These are phyloP conservation scores for Barnettozyma salicaria DNA, from an alignment of 805 yeast genomes.

Conservation along the genomic window DNA sequence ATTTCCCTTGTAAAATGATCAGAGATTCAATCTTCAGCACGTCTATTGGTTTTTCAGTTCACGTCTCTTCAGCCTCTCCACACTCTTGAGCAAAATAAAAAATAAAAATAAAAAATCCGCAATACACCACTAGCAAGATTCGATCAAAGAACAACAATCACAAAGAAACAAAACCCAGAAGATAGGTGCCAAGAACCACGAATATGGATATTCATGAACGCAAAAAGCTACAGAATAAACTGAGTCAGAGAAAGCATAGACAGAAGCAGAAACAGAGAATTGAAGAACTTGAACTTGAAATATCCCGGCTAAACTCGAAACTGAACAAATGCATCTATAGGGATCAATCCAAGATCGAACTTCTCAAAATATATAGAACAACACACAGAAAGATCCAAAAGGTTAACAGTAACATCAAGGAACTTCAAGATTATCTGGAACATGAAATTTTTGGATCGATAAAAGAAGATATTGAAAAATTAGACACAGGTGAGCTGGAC, in stretches of 20 bases:
- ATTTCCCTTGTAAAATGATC: too few species aligned
- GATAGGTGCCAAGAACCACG: too few species aligned
- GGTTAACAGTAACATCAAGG: constrained; percentile 4
- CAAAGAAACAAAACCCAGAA: neutral
- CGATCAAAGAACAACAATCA: too few species aligned
- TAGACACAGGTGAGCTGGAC: constrained; percentile 1
- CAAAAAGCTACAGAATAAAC: constrained; percentile 12
- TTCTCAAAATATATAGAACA: constrained; percentile 7
- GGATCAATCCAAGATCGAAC: constrained; percentile 8
- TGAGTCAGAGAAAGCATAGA: constrained; percentile 14
- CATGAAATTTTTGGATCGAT: constrained; percentile 6
- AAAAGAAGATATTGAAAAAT: neutral
- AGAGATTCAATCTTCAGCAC: too few species aligned
- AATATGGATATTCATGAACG: constrained; percentile 10
- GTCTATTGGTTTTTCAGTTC: too few species aligned
- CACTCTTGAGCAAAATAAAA: too few species aligned
- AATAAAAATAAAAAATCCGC: too few species aligned
- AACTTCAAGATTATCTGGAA: constrained; percentile 6
- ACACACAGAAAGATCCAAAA: constrained; percentile 4
- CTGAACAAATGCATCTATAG: constrained; percentile 10
- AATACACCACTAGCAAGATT: too few species aligned
- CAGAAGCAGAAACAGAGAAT: constrained; percentile 14
- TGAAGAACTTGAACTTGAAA: constrained; percentile 10
- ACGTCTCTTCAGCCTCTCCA: too few species aligned
- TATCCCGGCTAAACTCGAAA: constrained; percentile 4